A percentile compares a stretch with the other conserved stretches of the same genome.
Conservation (phyloP, 2,329 filamentous ascomycete species). For the Colletotrichum chrysophilum region DNA sequence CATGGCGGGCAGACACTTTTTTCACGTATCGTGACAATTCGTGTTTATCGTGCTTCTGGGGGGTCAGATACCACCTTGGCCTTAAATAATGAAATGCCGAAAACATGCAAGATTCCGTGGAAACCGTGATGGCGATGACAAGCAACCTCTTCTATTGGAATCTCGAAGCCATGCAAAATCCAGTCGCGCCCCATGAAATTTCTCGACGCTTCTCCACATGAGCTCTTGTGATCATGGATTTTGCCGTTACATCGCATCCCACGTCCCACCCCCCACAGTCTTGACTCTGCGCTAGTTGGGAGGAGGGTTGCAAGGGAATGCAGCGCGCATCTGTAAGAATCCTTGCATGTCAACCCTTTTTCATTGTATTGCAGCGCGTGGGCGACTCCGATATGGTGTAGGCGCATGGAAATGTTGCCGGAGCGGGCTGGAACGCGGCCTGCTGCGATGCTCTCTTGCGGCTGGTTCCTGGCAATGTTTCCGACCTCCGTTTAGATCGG, state of each 20-base stretch:
- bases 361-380: neutral
- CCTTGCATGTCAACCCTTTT: neutral
- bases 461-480: neutral
- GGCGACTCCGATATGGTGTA: neutral
- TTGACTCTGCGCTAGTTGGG: constrained; percentile 11
- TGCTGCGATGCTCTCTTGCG: neutral
- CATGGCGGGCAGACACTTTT: neutral
- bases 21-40: neutral
- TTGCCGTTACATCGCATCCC: neutral
- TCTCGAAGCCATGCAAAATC: neutral
- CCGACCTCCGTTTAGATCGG: neutral
- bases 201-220: constrained; percentile 5
- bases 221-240: constrained; percentile 14
- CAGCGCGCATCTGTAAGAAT: neutral
- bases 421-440: neutral
- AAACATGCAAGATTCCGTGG: neutral
- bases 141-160: neutral
- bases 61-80: neutral
- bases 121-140: neutral
- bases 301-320: neutral
- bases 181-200: neutral
- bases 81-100: neutral
- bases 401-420: neutral
- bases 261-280: constrained; percentile 14
- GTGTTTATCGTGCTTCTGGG: neutral